A percentile compares a stretch with the other conserved stretches of the same genome.
phyloP scores from a whole-genome alignment of 208 protist genomes.

The Wallacemonas sp. region DNA sequence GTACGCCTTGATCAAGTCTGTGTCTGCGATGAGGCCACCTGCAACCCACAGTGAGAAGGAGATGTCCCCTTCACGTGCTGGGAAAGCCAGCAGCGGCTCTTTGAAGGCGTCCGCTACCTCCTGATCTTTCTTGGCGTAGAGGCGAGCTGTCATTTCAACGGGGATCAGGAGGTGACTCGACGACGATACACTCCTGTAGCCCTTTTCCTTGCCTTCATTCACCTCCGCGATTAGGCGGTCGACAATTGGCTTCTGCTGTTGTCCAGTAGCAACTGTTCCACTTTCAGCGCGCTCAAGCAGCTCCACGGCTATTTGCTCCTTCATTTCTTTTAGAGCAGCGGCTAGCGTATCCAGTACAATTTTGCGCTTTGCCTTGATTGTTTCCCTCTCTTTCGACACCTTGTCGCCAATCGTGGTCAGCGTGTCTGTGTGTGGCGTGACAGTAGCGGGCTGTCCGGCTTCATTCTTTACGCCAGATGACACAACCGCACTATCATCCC shows the following conservation, averaged over 20 bases:
- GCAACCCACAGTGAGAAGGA: conserved; percentile 85
- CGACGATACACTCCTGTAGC: conserved; percentile 79
- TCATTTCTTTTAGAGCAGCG: conserved; percentile 43
- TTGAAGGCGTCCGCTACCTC: conserved; percentile 60
- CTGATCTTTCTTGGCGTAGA: conserved; percentile 61
- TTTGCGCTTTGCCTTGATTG: conserved; percentile 33
- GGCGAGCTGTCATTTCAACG: conserved; percentile 48
- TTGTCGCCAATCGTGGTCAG: conserved; percentile 17
- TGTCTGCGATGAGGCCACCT: conserved; percentile 63
- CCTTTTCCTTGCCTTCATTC: conserved; percentile 53
- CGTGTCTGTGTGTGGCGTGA: neutral
- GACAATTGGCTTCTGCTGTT: conserved; percentile 46
- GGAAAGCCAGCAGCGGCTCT: conserved; percentile 47
- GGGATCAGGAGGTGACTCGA: conserved; percentile 79
- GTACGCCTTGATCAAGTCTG: conserved; percentile 57
- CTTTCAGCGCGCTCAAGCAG: conserved; percentile 48
- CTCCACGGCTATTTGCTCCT: conserved; percentile 46
- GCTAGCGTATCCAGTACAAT: conserved; percentile 52
- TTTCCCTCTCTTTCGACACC: conserved; percentile 30
- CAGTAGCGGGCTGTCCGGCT: neutral
- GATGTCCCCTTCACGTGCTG: conserved; percentile 59
- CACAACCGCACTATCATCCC: conserved; percentile 10
- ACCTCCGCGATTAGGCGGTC: conserved; percentile 60
- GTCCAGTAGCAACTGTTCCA: conserved; percentile 46
- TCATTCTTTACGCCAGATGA: neutral